Percentiles rank a stretch among this genome's conserved stretches.
Conservation (phyloP, 441 rosid genomes). For the Viola pubescens region DNA sequence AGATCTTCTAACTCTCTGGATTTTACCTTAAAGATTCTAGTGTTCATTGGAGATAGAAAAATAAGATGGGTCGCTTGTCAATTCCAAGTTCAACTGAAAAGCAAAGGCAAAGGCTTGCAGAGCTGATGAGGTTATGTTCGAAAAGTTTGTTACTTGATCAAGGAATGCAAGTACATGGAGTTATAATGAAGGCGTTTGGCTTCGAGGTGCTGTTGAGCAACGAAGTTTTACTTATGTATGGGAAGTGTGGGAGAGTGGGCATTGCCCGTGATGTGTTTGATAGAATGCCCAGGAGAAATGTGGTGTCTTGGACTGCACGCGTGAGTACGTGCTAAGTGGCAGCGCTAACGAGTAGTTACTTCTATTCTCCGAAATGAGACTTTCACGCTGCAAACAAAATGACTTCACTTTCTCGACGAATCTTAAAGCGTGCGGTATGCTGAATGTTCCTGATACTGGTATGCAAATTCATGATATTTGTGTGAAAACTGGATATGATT, state of each 20-base stretch:
- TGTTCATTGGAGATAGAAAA: neutral
- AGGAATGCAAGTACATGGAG: slow-evolving; percentile 63
- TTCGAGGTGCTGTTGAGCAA: slow-evolving; percentile 16
- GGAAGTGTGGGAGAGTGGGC: slow-evolving; percentile 47
- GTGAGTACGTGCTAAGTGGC: no score
- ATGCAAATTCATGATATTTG: no score
- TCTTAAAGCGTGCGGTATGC: no score
- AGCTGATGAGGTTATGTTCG: slow-evolving; percentile 49
- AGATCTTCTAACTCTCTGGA: slow-evolving; percentile 38
- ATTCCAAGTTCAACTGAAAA: slow-evolving; percentile 3
- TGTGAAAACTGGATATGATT: no score
- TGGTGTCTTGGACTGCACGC: slow-evolving; percentile 66
- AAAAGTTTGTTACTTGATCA: slow-evolving; percentile 40
- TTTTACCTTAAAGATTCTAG: slow-evolving; percentile 13
- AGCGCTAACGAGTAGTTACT: no score
- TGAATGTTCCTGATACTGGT: no score
- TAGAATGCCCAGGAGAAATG: slow-evolving; percentile 63
- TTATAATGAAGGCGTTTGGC: slow-evolving; percentile 29
- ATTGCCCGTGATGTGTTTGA: slow-evolving; percentile 61
- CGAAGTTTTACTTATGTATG: slow-evolving; percentile 58
- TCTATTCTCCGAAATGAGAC: no score
- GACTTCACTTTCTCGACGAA: no score
- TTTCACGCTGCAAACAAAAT: no score
- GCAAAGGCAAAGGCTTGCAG: slow-evolving; percentile 53
- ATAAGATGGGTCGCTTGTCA: slow-evolving; percentile 8